Percentiles rank a stretch among this genome's conserved stretches.
These are phyloP conservation scores for Fomitopsis serialis DNA, from an alignment of 768 basidiomycete genomes.

Conservation along the genomic window DNA sequence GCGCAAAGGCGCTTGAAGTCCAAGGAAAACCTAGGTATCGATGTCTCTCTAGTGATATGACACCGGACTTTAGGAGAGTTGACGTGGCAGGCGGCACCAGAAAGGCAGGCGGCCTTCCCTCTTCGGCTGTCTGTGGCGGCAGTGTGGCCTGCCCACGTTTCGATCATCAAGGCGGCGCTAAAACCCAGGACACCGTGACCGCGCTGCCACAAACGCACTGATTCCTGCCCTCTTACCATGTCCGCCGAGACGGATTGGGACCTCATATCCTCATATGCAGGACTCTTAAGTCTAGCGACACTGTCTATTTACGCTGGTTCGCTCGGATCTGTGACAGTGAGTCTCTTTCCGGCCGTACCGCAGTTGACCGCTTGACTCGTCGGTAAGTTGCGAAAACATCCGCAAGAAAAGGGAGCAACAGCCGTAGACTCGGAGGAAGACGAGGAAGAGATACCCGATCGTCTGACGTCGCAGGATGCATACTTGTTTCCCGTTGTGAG, in stretches of 20 bases:
- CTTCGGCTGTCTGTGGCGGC: not conserved
- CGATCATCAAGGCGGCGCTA: too few species aligned
- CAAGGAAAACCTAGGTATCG: too few species aligned
- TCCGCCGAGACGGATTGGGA: conserved; percentile 42
- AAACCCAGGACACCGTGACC: conserved; percentile 8
- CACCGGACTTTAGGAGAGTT: too few species aligned
- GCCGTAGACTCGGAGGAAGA: conserved; percentile 41
- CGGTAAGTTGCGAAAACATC: conserved; percentile 8
- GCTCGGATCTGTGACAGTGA: conserved; percentile 60
- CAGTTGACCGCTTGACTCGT: not conserved
- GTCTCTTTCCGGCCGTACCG: conserved; percentile 21
- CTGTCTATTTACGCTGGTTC: conserved; percentile 69
- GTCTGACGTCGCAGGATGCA: conserved; percentile 62
- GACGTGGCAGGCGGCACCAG: not conserved
- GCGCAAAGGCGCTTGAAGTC: not conserved
- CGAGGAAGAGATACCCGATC: conserved; percentile 53
- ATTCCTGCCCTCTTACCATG: conserved; percentile 9
- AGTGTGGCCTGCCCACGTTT: not conserved
- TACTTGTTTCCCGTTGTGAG: conserved; percentile 74
- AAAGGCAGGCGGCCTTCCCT: not conserved
- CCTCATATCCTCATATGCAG: conserved; percentile 61
- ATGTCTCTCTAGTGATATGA: too few species aligned
- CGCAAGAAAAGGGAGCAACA: conserved; percentile 13
- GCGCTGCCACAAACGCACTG: not conserved
- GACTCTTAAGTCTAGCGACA: conserved; percentile 59